Base-by-base conservation (phyloP, 2,329 filamentous ascomycete species). In the Cercospora canescens region DNA sequence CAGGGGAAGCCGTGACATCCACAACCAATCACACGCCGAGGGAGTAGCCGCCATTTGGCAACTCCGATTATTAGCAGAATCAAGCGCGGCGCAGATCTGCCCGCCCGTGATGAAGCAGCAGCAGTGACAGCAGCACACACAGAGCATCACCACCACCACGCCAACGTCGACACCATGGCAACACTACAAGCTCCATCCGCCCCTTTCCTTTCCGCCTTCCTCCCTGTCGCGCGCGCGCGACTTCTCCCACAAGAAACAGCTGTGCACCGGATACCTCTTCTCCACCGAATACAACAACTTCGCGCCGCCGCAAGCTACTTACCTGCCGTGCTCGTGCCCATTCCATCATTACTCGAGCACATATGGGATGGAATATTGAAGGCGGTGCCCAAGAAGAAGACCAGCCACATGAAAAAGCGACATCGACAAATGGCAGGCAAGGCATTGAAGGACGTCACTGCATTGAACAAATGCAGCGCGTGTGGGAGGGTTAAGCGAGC, bases 321-420 rank as follows among this genome's bases (percentile, higher is more conserved):
- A 83, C 70, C 88, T 34, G 81, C 86, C 16, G 81, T 89, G 67
- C 81, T 87, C 6, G 79, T 90, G 41, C 88, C 91, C 58, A 83
- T 94, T 60, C 89, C 91, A 6, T 86, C 86, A 5, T 76, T 93
- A n/a, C 81, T 97, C 24, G 89, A 87, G 63, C 91, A 91, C 69
- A 89, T 99, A 74, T 98, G 94, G 94, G 94, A 97, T 72, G 93
- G 92, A 6, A 87, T 99, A 54, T 85, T 99, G 72, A 89, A 89
- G 71, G 95, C 95, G 1, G 95, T 98, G 16, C 95, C 95, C 5
- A 99, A 99, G 86, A 98, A 97, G 84, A 99, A 98, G 87, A 96
- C 93, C 35, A 97, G 94, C 48, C 93, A 99, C 80, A 92, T 92
- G 84, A 97, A 95, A 84, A 97, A 93, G 85, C 87, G 95, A 73